Conservation (phyloP, 2,329 filamentous ascomycete genomes). For the Diaporthe amygdali region DNA sequence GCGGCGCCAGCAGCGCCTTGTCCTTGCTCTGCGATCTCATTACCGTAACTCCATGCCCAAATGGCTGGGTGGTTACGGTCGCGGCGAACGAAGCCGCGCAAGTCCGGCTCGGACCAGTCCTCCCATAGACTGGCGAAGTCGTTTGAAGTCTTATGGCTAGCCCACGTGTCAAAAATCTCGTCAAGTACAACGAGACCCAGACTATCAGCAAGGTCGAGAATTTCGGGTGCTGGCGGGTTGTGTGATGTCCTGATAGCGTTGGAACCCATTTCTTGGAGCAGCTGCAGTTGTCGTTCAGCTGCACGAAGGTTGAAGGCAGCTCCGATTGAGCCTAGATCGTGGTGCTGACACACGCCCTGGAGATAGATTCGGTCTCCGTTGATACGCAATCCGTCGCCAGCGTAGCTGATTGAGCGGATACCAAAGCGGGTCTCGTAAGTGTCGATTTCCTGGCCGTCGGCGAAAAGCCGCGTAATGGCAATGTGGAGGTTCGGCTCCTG, state of each 20-base stretch:
- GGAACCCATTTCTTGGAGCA: conserved; percentile 54
- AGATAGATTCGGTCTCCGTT: conserved; percentile 51
- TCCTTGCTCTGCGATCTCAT: conserved; percentile 56
- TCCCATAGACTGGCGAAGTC: conserved; percentile 58
- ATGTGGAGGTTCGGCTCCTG: conserved; percentile 47
- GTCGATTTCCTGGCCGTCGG: conserved; percentile 38
- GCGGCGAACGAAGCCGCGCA: conserved; percentile 54
- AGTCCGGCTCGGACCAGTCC: conserved; percentile 59
- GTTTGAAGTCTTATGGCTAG: conserved; percentile 45
- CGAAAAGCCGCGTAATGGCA: conserved; percentile 46
- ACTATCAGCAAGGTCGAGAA: conserved; percentile 54
- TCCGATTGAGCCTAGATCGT: conserved; percentile 55
- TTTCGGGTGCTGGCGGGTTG: conserved; percentile 56
- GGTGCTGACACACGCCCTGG: conserved; percentile 56
- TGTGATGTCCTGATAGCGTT: conserved; percentile 58
- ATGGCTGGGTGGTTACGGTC: conserved; percentile 63
- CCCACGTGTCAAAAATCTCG: conserved; percentile 60
- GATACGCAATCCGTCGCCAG: conserved; percentile 46
- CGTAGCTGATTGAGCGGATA: conserved; percentile 48
- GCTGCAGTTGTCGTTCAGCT: conserved; percentile 52
- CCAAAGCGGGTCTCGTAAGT: conserved; percentile 56
- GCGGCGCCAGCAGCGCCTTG: conserved; percentile 35
- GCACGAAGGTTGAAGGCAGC: conserved; percentile 55
- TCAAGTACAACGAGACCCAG: conserved; percentile 57
- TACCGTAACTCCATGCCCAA: conserved; percentile 58